Conservation (phyloP, 2,329 filamentous ascomycete species). For the Aureobasidium namibiae region DNA sequence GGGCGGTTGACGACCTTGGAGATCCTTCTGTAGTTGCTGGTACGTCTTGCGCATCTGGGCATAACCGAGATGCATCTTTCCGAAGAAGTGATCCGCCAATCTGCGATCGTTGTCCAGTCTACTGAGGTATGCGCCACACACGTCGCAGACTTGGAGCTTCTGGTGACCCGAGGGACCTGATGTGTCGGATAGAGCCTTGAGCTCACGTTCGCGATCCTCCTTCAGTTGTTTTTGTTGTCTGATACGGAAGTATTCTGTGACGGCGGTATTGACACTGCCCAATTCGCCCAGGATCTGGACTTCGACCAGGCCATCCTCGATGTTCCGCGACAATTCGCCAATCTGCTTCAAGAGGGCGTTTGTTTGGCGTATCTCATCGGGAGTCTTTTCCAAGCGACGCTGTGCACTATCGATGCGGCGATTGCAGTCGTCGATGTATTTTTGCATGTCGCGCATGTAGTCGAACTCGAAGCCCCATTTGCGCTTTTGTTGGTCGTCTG, state of each 20-base stretch:
- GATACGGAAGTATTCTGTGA: constrained; percentile 82
- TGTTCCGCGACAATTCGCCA: constrained; percentile 66
- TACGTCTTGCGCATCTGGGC: constrained; percentile 95
- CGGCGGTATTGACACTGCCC: constrained; percentile 69
- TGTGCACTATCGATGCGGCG: constrained; percentile 85
- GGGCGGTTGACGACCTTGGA: constrained; percentile 62
- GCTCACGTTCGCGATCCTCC: constrained; percentile 73
- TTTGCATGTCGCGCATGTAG: constrained; percentile 91
- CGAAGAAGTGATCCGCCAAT: constrained; percentile 95
- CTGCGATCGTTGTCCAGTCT: constrained; percentile 89
- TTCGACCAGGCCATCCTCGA: constrained; percentile 76
- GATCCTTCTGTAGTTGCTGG: constrained; percentile 77
- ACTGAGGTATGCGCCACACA: constrained; percentile 90
- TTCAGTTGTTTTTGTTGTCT: constrained; percentile 73
- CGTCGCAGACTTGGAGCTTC: constrained; percentile 97
- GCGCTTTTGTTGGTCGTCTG: constrained; percentile 62
- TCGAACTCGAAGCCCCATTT: constrained; percentile 91
- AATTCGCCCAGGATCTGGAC: constrained; percentile 77
- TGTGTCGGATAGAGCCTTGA: constrained; percentile 86
- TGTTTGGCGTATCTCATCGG: constrained; percentile 93
- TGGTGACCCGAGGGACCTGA: constrained; percentile 90
- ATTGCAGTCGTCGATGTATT: constrained; percentile 96
- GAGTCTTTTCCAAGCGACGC: constrained; percentile 87
- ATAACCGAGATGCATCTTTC: constrained; percentile 98
- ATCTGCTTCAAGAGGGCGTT: constrained; percentile 85